Conservation (phyloP, 768 basidiomycete species). For the Lactifluus rugatus region DNA sequence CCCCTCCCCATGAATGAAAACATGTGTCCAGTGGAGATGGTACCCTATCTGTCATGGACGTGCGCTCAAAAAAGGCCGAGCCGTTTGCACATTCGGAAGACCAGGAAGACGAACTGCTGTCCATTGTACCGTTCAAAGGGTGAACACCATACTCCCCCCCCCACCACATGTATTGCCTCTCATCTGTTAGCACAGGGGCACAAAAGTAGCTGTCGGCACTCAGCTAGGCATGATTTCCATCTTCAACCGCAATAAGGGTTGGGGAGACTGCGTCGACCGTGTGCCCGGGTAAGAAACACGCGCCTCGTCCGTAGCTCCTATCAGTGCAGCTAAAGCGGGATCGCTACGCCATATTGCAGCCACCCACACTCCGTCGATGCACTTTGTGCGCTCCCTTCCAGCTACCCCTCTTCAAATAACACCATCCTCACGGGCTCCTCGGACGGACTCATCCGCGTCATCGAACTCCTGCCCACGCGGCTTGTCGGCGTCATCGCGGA, state of each 20-base stretch:
- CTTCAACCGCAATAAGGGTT: constrained; percentile 80
- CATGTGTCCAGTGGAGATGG: constrained; percentile 67
- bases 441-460: constrained; percentile 81
- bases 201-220: constrained; percentile 82
- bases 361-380: constrained; percentile 90
- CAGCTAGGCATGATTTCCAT: constrained; percentile 83
- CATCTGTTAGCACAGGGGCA: constrained; percentile 35
- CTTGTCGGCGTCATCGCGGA: constrained; percentile 84
- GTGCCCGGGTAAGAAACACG: constrained; percentile 58
- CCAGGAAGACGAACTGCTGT: constrained; percentile 91
- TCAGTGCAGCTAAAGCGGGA: background rate
- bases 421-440: constrained; percentile 83
- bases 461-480: constrained; percentile 82
- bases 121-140: constrained; percentile 78
- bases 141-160: constrained; percentile 23
- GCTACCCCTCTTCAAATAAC: constrained; percentile 53
- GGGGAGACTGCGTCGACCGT: constrained; percentile 88
- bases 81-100: constrained; percentile 85
- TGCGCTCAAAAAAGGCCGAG: constrained; percentile 68
- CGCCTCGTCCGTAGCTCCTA: constrained; percentile 1
- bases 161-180: background rate
- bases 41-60: constrained; percentile 85
- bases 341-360: constrained; percentile 31
- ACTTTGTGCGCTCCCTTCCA: constrained; percentile 60
- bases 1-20: background rate